A percentile compares a stretch with the other conserved stretches of the same genome.
Conservation (phyloP, 495 filamentous ascomycete genomes). For the Entonaema liquescens region DNA sequence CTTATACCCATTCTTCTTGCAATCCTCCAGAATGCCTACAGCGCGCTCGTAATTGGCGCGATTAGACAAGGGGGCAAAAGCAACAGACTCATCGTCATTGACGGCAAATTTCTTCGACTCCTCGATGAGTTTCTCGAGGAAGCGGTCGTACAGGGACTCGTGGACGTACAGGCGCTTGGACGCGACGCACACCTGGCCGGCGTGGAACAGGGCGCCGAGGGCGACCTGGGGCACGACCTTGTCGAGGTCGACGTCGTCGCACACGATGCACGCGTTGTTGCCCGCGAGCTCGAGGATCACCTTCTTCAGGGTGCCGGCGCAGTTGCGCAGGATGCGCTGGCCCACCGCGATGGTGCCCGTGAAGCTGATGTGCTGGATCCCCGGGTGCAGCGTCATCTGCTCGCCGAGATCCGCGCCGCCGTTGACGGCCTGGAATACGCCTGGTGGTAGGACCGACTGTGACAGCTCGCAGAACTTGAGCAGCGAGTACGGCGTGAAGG, state of each 20-base stretch:
- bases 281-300: slow-evolving; percentile 65
- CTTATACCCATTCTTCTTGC: slow-evolving; percentile 55
- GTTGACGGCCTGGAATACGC: slow-evolving; percentile 72
- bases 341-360: slow-evolving; percentile 73
- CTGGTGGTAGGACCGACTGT: slow-evolving; percentile 67
- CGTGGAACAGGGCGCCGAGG: slow-evolving; percentile 66
- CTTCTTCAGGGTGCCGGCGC: slow-evolving; percentile 68
- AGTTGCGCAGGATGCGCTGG: slow-evolving; percentile 68
- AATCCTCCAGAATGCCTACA: slow-evolving; percentile 56
- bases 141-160: slow-evolving; percentile 70
- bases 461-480: slow-evolving; percentile 71
- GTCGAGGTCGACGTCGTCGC: slow-evolving; percentile 71
- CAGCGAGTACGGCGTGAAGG: slow-evolving; percentile 73
- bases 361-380: slow-evolving; percentile 74
- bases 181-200: slow-evolving; percentile 63
- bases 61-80: slow-evolving; percentile 69
- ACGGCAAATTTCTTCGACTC: slow-evolving; percentile 63
- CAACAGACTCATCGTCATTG: slow-evolving; percentile 50
- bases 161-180: slow-evolving; percentile 76
- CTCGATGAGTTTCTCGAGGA: slow-evolving; percentile 62
- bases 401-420: slow-evolving; percentile 72
- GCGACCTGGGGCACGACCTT: slow-evolving; percentile 61
- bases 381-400: slow-evolving; percentile 63
- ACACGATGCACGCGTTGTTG: slow-evolving; percentile 74
- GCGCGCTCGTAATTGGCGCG: slow-evolving; percentile 65